phyloP scores from a whole-genome alignment of 306 rosid species.

The Coriaria nepalensis region DNA sequence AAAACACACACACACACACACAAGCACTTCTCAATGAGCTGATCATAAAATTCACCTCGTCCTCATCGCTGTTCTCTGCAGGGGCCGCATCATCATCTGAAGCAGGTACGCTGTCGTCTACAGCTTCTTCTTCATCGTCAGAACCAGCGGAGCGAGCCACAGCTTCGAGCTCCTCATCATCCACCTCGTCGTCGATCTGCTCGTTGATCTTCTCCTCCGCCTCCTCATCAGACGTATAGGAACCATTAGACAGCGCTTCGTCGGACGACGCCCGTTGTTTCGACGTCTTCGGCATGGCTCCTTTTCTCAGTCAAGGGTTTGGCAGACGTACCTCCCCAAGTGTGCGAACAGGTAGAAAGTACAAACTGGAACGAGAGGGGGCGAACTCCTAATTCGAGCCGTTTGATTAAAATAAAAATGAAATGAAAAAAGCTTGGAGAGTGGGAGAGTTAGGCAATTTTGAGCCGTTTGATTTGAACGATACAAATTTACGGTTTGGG shows the following conservation, averaged over 20 bases:
- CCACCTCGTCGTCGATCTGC: conserved; percentile 67
- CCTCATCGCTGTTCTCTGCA: conserved; percentile 30
- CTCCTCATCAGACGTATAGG: conserved; percentile 38
- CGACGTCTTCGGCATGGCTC: conserved; percentile 51
- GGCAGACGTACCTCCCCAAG: neutral
- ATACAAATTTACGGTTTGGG: conserved; percentile 22
- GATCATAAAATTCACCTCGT: conserved; percentile 25
- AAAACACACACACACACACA: neutral
- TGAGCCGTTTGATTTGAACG: conserved; percentile 21
- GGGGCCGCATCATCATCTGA: conserved; percentile 27
- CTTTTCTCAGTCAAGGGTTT: conserved; percentile 51
- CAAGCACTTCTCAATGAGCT: neutral
- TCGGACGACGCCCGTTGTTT: conserved; percentile 56
- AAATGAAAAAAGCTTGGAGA: neutral
- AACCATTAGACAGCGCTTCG: conserved; percentile 43
- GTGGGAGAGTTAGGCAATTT: conserved; percentile 9
- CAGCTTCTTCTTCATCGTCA: conserved; percentile 39
- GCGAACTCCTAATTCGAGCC: no score
- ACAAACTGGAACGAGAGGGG: no score
- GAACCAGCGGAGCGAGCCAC: conserved; percentile 79
- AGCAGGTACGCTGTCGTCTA: conserved; percentile 16
- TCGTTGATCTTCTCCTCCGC: conserved; percentile 39
- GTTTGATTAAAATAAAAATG: no score
- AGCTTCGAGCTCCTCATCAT: conserved; percentile 81
- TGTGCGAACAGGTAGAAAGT: no score